phyloP scores from a whole-genome alignment of 345 rosid genomes.

The Hypericum perforatum region DNA sequence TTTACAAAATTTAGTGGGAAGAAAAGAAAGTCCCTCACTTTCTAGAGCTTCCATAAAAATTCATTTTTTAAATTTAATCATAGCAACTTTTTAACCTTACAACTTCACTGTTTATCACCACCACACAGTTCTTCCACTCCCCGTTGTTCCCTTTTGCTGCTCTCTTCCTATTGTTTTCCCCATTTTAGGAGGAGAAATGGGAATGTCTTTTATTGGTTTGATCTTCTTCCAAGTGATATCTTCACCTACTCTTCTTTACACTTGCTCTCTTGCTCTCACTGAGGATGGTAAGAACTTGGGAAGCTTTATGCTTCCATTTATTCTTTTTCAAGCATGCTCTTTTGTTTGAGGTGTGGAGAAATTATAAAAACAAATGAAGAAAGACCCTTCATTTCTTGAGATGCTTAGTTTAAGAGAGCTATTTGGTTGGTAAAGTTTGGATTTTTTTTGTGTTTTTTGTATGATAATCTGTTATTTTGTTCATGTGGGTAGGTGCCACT shows the following conservation, averaged over 20 bases:
- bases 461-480: background rate
- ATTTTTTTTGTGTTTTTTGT: constrained; percentile 10
- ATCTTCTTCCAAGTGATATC: constrained; percentile 20
- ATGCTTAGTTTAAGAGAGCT: background rate
- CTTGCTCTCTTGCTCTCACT: constrained; percentile 35
- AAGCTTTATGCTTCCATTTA: background rate
- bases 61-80: no score
- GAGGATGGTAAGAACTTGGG: constrained; percentile 43
- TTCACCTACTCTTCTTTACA: constrained; percentile 30
- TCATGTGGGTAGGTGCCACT: constrained; percentile 38
- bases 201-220: constrained; percentile 26
- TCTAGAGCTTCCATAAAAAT: no score
- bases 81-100: no score
- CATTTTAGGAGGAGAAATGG: constrained; percentile 9
- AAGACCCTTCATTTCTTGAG: no score
- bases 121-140: no score
- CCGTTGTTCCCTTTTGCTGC: no score
- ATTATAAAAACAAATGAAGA: no score
- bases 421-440: constrained; percentile 3
- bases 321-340: background rate
- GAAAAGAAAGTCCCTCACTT: no score
- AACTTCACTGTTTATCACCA: no score
- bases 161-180: no score
- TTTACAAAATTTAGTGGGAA: no score
- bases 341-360: background rate